phyloP scores from a whole-genome alignment of 805 yeast genomes.

The Teunomyces barrocoloradensis region DNA sequence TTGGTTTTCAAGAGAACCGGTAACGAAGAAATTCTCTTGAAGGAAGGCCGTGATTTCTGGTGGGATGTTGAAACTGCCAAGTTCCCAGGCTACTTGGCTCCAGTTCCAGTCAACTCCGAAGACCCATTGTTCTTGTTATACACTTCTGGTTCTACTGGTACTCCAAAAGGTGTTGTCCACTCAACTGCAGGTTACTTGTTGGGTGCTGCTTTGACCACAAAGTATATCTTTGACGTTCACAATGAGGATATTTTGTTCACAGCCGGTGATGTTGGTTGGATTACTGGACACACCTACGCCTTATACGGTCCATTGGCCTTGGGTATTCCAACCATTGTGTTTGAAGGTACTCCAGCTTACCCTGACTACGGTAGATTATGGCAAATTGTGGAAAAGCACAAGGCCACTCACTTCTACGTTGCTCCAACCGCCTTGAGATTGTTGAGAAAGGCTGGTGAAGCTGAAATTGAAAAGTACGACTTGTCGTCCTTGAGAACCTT shows the following conservation, averaged over 20 bases:
- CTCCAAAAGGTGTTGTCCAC: constrained; percentile 85
- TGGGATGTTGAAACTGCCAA: constrained; percentile 71
- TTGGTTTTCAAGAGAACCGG: constrained; percentile 76
- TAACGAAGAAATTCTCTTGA: constrained; percentile 49
- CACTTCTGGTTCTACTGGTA: constrained; percentile 86
- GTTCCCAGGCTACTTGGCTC: constrained; percentile 68
- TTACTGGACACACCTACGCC: constrained; percentile 83
- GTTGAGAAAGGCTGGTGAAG: constrained; percentile 71
- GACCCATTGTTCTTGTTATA: constrained; percentile 78
- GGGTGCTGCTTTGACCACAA: constrained; percentile 71
- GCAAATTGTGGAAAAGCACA: constrained; percentile 70
- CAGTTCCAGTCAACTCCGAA: constrained; percentile 73
- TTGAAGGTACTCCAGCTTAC: constrained; percentile 86
- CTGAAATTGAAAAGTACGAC: constrained; percentile 58
- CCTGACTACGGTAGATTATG: constrained; percentile 79
- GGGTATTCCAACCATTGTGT: constrained; percentile 78
- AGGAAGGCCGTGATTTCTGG: constrained; percentile 64
- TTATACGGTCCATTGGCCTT: constrained; percentile 75
- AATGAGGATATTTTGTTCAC: constrained; percentile 74
- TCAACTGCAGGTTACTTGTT: constrained; percentile 76
- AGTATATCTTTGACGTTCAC: constrained; percentile 74
- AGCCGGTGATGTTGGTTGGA: constrained; percentile 92
- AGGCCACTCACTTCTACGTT: constrained; percentile 76
- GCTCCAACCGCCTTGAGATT: constrained; percentile 83
- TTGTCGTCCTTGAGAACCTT: constrained; percentile 63